Base-by-base conservation (phyloP, 2,329 filamentous ascomycete species). In the Xylaria multiplex region DNA sequence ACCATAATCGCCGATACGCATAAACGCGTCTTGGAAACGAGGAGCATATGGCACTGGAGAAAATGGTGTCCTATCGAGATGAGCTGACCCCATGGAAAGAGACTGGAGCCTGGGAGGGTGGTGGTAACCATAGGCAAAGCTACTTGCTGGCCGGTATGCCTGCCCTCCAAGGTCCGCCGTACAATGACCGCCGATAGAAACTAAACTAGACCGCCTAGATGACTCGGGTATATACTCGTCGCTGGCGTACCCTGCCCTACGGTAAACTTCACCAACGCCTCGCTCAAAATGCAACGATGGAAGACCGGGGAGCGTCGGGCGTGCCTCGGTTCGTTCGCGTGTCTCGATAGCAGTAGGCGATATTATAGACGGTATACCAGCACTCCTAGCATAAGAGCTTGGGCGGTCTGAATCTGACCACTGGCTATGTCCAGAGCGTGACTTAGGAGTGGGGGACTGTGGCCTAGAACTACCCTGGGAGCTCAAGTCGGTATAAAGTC, bases 41-140 rank as follows among this genome's bases (percentile, higher is more conserved):
- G 77, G 73, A 22, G 75, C 75, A 60, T 84, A 85, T 24, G 75
- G 72, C 6, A 73, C 77, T 4, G 81, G 69, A 3, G 82, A 80
- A 70, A 83, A 85, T 0, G 82, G 80, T 0, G 80, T 78, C 43
- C 80, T 76, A 50, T 85, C 83, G 66, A 81, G 73, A 55, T 80
- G 79, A 55, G 79, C 74, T 2, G 84, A 79, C 46, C 82, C 80
- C 3, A 82, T 68, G 3, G 84, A 83, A 2, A 83, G 75, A 2
- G 83, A 83, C 63, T 85, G 84, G 32, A 78, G 77, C 59, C 82
- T 78, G 35, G 68, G 79, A 2, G 81, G 79, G 63, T 84, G 82
- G 65, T 81, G 81, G 64, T 81, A 81, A 32, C 74, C 70, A 68
- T 81, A 82, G 19, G 73, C 73, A 61, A 81, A 81, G 37, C 72